Evolutionary conservation across 441 rosid genomes (phyloP), one percentile per base, ranked within the genome.

Genomic region (Erodium chrysanthum): DNA sequence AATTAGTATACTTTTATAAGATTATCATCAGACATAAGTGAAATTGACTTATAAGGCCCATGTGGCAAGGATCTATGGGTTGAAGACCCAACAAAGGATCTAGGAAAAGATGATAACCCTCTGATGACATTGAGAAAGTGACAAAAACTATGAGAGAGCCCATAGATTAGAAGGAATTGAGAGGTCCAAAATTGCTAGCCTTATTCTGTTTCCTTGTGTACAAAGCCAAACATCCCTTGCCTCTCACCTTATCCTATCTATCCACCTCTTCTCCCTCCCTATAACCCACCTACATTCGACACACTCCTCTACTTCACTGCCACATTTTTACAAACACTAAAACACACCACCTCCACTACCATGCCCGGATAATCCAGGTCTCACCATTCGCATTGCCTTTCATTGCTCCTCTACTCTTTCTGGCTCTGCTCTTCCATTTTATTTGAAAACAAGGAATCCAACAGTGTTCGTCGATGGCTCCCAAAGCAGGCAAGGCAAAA

Each of bases 161-260:
- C 60, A 52, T 17, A 8, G 60, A 52, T 52, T 9, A 52, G 60
- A 20, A 52, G 60, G 60, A 89, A 86, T 89, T 64, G 91, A 83
- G 95, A 81, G 97, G 97, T 74, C 84, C 77, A 71, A 81, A 84
- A 76, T 87, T 71, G 71, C 76, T 79, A 74, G 80, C 86, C 87
- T 33, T 75, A 76, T 76, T 75, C 73, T 14, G 17, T 7, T 20
- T 37, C 66, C 74, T 66, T 74, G 82, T 74, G 79, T 72, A 29
- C 76, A 52, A 42, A 73, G 69, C 60, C 60, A 69, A 63, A 25
- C 12, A 67, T 74, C 68, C 22, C 70, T 69, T 62, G 50, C 56
- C 50, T 66, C 82, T 78, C 71, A 84, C 87, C 94, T 88, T 87
- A 90, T 87, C 98, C 87, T 85, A 82, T 84, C 90, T 81, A 22